phyloP scores from a whole-genome alignment of 768 basidiomycete genomes.

The Hysterangium stoloniferum region DNA sequence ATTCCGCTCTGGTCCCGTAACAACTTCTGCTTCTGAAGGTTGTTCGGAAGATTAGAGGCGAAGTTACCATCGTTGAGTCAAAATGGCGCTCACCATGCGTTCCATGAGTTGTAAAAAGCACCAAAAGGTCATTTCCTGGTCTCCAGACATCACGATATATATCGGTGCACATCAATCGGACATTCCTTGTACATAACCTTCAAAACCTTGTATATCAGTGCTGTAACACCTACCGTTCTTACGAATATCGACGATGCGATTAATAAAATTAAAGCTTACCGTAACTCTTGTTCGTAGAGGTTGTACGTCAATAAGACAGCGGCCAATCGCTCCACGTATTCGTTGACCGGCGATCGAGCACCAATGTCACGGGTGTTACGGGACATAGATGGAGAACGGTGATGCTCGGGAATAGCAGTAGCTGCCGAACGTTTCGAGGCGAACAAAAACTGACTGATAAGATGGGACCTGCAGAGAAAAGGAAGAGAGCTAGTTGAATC shows the following conservation, averaged over 20 bases:
- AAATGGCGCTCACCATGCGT: conserved; percentile 63
- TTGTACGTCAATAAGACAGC: conserved; percentile 86
- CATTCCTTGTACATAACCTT: conserved; percentile 98
- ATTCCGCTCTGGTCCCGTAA: conserved; percentile 95
- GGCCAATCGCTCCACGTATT: conserved; percentile 85
- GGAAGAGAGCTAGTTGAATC: no score
- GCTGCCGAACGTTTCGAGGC: no score
- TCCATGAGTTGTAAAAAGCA: conserved; percentile 94
- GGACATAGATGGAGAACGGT: conserved; percentile 64
- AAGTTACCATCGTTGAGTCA: not conserved
- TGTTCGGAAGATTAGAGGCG: no score
- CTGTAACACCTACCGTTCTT: no score
- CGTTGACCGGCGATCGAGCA: conserved; percentile 82
- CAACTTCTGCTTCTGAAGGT: conserved; percentile 90
- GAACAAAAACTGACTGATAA: no score
- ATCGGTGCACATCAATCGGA: conserved; percentile 91
- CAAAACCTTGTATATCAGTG: conserved; percentile 16
- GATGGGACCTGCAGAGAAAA: no score
- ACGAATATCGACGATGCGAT: no score
- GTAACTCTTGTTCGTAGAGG: conserved; percentile 75
- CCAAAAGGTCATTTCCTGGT: conserved; percentile 93
- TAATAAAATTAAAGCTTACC: conserved; percentile 53
- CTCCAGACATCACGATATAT: conserved; percentile 83
- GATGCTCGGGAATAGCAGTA: no score
- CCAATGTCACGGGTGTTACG: conserved; percentile 67